Conservation (phyloP, 148 eudicot species). For the Gaultheria prostrata region DNA sequence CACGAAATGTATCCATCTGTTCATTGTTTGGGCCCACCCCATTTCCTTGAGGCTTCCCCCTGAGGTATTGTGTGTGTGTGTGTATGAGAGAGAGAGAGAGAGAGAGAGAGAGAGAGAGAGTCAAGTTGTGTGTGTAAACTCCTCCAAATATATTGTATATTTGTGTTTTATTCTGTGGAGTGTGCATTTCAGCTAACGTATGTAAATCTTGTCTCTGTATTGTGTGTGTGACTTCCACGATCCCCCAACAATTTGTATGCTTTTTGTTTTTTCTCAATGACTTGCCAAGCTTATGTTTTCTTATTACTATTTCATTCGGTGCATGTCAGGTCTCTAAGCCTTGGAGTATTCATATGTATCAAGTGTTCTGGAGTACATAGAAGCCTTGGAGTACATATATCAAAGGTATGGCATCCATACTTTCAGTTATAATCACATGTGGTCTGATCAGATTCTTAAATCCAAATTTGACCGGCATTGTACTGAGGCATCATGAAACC, state of each 20-base stretch:
- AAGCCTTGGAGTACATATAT: conserved; percentile 94
- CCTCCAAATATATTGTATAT: not conserved
- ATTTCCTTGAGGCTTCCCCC: too few relatives aligned
- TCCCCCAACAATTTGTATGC: not conserved
- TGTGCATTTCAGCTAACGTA: not conserved
- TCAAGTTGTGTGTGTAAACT: too few relatives aligned
- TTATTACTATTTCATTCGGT: conserved; percentile 11
- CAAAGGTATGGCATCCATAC: conserved; percentile 51
- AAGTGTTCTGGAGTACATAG: conserved; percentile 97
- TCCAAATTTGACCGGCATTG: not conserved
- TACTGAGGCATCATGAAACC: not conserved
- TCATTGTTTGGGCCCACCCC: too few relatives aligned
- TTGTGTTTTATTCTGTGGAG: not conserved
- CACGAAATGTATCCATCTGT: too few relatives aligned
- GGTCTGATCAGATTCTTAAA: not conserved
- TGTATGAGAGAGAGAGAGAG: too few relatives aligned
- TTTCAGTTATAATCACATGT: not conserved
- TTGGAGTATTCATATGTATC: conserved; percentile 88
- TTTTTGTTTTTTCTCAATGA: not conserved
- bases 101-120: too few relatives aligned
- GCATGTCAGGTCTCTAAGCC: conserved; percentile 63
- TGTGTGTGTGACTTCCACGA: not conserved
- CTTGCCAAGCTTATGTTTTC: not conserved
- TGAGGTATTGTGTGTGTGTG: too few relatives aligned
- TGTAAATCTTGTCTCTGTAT: not conserved